Evolutionary conservation across 352 stramenopile genomes (phyloP), one percentile per base, ranked within the genome.

Genomic region (Phytophthora pseudosyringae): DNA sequence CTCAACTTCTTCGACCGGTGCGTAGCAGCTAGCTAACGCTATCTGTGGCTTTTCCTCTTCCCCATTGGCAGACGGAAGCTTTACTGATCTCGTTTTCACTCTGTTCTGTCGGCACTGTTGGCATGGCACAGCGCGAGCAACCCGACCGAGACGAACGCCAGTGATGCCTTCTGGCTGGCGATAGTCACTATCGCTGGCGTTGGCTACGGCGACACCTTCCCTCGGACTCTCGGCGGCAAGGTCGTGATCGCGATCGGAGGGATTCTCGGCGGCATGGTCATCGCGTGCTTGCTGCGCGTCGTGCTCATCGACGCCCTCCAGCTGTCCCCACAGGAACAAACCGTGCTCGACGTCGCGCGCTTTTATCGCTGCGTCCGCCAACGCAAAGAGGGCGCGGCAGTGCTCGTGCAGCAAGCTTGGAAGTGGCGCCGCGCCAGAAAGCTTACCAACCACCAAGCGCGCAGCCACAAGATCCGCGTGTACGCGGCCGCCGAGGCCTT

Each of bases 181-280:
- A 87, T 89, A 31, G 80, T 87, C 45, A 89, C 80, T 6, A 86
- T 87, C 56, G 86, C 80, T 13, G 80, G 77, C 38, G 77, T 89
- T 33, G 80, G 80, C 16, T 89, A 89, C 48, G 80, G 80, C 25
- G 80, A 89, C 61, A 66, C 78, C 33, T 76, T 75, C 32, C 80
- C 80, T 1, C 59, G 58, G 38, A 87, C 80, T 3, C 41, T 89
- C 3, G 78, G 75, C 25, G 80, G 80, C 47, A 89, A 89, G 61
- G 62, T 85, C 50, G 67, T 80, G 40, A 83, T 89, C 53, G 73
- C 80, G 0, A 59, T 78, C n/a, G 80, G 80, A 16, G 80, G 77
- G 18, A 86, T 89, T 50, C 72, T 83, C 28, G 80, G 80, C 31
- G 80, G 80, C 25, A 83, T 79, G 16, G 48, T 89, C 50, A 80